Evolutionary conservation across 441 rosid species (phyloP), one percentile per base, ranked within the genome.

Genomic region (Adansonia rubrostipa): DNA sequence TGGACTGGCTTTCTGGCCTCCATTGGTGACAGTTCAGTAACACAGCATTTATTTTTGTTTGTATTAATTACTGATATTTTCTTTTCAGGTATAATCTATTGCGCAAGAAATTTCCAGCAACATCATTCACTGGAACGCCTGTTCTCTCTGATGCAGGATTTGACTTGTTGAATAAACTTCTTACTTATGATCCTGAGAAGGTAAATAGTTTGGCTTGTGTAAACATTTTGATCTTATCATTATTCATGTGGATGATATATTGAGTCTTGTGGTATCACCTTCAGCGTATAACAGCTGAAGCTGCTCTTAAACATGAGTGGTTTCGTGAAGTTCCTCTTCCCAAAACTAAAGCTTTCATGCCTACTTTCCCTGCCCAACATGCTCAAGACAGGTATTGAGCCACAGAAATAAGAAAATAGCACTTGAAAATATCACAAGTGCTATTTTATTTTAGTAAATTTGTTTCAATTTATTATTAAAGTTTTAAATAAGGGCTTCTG

Each of bases 361-460:
- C 99, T 57, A 96, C 98, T 73, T 96, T 96, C 80, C 99, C 99
- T 85, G 99, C 99, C 77, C 98, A 96, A 82, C 98, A 96, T 91
- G 98, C 95, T 77, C 98, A 96, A 80, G 99, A 96, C 91, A 94
- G 99, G 99, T 96, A 84, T 71, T 71, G 42, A 73, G 85, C 81
- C n/a, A 33, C 42, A 24, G 8, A 54, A 84, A 66, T 63, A 42
- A 47, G 57, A 74, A 78, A 65, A 24, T 24, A 24, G 28, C 28
- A 24, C 28, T 24, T 24, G 57, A 74, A 78, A 65, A 51, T 61
- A 70, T 76, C 42, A 24, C 20, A 66, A 20, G 63, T 9, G 11
- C 47, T 74, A 28, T 14, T 77, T 11, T 76, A 40, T 53, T 40
- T 22, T 24, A 17, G 17, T 61, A 28, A 54, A 75, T 53, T n/a